Conservation (phyloP, 2,329 filamentous ascomycete genomes). For the Sclerotinia glacialis region DNA sequence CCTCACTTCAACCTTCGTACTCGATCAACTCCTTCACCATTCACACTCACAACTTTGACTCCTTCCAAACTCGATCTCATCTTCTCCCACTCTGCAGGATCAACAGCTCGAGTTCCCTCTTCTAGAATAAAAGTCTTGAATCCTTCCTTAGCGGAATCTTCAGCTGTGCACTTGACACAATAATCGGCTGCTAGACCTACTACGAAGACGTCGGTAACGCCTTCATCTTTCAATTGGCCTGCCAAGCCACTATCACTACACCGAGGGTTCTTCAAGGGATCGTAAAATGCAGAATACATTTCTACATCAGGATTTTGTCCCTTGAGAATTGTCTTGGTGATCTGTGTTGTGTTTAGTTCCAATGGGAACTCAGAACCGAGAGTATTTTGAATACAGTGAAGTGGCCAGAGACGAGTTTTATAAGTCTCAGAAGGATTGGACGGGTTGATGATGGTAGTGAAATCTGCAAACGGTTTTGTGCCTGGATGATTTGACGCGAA, state of each 20-base stretch:
- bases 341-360: slow-evolving; percentile 58
- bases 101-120: slow-evolving; percentile 74
- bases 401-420: slow-evolving; percentile 76
- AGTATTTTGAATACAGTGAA: slow-evolving; percentile 79
- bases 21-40: slow-evolving; percentile 52
- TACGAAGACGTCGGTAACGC: slow-evolving; percentile 76
- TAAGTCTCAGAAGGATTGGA: slow-evolving; percentile 60
- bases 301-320: slow-evolving; percentile 72
- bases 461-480: slow-evolving; percentile 66
- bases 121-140: slow-evolving; percentile 74
- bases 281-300: slow-evolving; percentile 92
- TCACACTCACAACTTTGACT: slow-evolving; percentile 59
- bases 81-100: slow-evolving; percentile 56
- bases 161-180: slow-evolving; percentile 79
- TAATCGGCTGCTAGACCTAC: slow-evolving; percentile 86
- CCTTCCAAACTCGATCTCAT: slow-evolving; percentile 55
- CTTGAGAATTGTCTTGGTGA: slow-evolving; percentile 75
- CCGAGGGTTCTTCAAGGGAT: slow-evolving; percentile 65
- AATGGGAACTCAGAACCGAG: slow-evolving; percentile 70
- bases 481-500: slow-evolving; percentile 77
- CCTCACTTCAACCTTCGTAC: slow-evolving; percentile 6
- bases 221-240: slow-evolving; percentile 51
- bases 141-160: slow-evolving; percentile 72
- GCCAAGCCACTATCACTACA: slow-evolving; percentile 64
- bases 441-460: slow-evolving; percentile 64